Conservation (phyloP, 495 filamentous ascomycete genomes). For the Aspergillus sclerotioniger region DNA sequence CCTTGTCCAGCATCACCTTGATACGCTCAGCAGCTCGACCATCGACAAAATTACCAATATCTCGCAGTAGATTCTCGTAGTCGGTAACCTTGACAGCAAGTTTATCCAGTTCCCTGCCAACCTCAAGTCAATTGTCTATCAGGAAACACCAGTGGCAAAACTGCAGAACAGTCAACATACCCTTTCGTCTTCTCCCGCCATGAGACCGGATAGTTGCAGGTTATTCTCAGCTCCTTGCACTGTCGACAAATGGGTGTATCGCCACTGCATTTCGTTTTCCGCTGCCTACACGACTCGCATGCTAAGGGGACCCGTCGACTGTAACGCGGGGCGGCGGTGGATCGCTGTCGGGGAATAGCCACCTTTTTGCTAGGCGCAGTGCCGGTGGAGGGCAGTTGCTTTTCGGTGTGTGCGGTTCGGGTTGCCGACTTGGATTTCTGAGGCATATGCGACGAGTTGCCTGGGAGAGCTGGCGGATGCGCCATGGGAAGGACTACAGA, state of each 20-base stretch:
- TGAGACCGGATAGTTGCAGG: slow-evolving; percentile 55
- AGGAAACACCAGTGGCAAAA: slow-evolving; percentile 13
- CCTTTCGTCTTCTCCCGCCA: slow-evolving; percentile 58
- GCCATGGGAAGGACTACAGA: slow-evolving; percentile 9
- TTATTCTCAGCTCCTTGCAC: slow-evolving; percentile 50
- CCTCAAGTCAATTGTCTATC: slow-evolving; percentile 13
- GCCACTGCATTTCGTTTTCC: slow-evolving; percentile 64
- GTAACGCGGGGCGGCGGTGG: slow-evolving; percentile 33
- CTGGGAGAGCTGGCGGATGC: slow-evolving; percentile 6
- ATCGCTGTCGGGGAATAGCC: slow-evolving; percentile 45
- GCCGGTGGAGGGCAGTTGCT: slow-evolving; percentile 22
- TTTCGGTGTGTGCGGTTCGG: slow-evolving; percentile 11
- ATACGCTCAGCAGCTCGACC: slow-evolving; percentile 36
- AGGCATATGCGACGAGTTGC: slow-evolving; percentile 4
- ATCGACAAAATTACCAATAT: slow-evolving; percentile 36
- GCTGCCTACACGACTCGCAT: slow-evolving; percentile 70
- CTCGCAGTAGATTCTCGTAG: slow-evolving; percentile 48
- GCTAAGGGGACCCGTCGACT: slow-evolving; percentile 52
- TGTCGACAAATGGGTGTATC: slow-evolving; percentile 57
- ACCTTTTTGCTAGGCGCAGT: slow-evolving; percentile 35
- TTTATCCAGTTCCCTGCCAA: slow-evolving; percentile 38
- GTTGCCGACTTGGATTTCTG: slow-evolving; percentile 4
- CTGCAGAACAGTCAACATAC: slow-evolving; percentile 29
- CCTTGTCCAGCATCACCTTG: slow-evolving; percentile 41
- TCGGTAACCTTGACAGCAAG: slow-evolving; percentile 49